phyloP scores from a whole-genome alignment of 106 monocot species.

The Acorus calamus region DNA sequence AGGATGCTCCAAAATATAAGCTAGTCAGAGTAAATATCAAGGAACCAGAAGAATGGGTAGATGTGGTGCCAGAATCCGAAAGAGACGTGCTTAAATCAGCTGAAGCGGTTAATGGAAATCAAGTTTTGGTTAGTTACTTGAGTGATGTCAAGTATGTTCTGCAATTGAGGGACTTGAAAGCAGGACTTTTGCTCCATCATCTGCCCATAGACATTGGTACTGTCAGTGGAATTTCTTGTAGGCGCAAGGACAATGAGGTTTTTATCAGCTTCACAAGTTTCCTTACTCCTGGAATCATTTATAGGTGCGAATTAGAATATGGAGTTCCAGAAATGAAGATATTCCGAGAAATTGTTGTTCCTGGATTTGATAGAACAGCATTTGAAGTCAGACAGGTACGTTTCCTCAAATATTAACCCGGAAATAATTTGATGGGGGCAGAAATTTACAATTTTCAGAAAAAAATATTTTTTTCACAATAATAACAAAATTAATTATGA shows the following conservation, averaged over 20 bases:
- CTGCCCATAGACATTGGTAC: slow-evolving; percentile 81
- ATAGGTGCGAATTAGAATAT: slow-evolving; percentile 55
- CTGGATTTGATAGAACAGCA: slow-evolving; percentile 57
- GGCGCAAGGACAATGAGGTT: slow-evolving; percentile 48
- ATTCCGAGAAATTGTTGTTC: slow-evolving; percentile 71
- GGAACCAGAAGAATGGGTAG: slow-evolving; percentile 52
- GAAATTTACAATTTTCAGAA: no score
- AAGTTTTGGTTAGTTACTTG: slow-evolving; percentile 69
- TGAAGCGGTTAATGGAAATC: slow-evolving; percentile 54
- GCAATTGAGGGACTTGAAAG: slow-evolving; percentile 69
- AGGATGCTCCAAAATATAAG: slow-evolving; percentile 69
- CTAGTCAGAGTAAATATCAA: slow-evolving; percentile 64
- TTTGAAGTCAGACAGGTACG: slow-evolving; percentile 84
- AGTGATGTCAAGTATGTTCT: slow-evolving; percentile 73
- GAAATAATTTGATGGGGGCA: no score
- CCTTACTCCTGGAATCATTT: slow-evolving; percentile 80
- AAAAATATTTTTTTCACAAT: no score
- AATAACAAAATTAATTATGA: no score
- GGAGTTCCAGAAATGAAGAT: slow-evolving; percentile 63
- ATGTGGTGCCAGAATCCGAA: slow-evolving; percentile 50
- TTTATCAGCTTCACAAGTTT: slow-evolving; percentile 90
- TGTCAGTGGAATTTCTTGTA: slow-evolving; percentile 57
- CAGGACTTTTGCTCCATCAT: slow-evolving; percentile 54
- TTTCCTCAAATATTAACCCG: not conserved
- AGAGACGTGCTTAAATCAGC: slow-evolving; percentile 75